Evolutionary conservation across 441 rosid genomes (phyloP), one percentile per base, ranked within the genome.

Genomic region (Adansonia madagascariensis): DNA sequence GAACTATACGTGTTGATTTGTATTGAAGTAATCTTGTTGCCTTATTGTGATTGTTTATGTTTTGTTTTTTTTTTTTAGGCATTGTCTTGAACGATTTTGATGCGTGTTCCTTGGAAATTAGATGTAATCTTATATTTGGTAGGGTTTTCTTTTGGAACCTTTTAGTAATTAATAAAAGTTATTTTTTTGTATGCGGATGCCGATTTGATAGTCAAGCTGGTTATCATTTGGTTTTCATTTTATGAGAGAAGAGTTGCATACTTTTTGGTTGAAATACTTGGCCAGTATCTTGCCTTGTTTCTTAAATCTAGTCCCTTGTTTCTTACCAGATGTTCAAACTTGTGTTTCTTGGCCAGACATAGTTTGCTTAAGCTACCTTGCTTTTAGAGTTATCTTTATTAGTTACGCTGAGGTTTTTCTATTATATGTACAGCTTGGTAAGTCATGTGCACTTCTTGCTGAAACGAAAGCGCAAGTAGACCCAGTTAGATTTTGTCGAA

Each of bases 391-490:
- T 44, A 47, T 55, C 39, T 73, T 81, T 79, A 74, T 24, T 53
- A 62, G 31, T 70, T 75, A 69, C 22, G 1, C 41, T 59, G 60
- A 72, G 49, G 20, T 49, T 3, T 41, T 55, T 64, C 78, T 41
- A 31, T 43, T 56, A 10, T 62, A 65, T 76, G 72, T 67, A 49
- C 80, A 69, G 80, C 49, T 78, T 73, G 82, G 82, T 68, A 73
- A 79, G 76, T 75, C 64, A 80, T 84, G 77, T 84, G 65, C 65
- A 70, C 82, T 73, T 63, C 72, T 75, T 82, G 75, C 81, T 77
- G 79, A 84, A 73, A 83, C 80, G 66, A 86, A 75, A 73, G 55
- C 56, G 55, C 55, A 62, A 53, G 76, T 59, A 80, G 49, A 15
- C n/a, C 62, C 65, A 41, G 46, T 77, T 79, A 69, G 64, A 66